These are phyloP conservation scores for Ustilago lituana DNA, from an alignment of 1,284 basidiomycete genomes.

Conservation along the genomic window DNA sequence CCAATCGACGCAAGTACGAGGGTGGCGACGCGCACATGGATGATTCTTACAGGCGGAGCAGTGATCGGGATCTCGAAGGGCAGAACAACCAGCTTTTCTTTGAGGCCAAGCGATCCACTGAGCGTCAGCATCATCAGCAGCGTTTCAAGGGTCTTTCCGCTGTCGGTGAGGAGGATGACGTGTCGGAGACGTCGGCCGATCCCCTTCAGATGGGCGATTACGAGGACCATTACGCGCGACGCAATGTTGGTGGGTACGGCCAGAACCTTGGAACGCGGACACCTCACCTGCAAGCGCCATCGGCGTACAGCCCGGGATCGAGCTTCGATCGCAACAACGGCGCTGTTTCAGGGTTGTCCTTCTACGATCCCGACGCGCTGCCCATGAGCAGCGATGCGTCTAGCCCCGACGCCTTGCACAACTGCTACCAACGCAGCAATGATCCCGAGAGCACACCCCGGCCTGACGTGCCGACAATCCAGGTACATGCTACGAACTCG, in stretches of 20 bases:
- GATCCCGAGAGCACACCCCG: slow-evolving; percentile 14
- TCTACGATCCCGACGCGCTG: slow-evolving; percentile 51
- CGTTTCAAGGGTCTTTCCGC: slow-evolving; percentile 23
- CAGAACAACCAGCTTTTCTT: slow-evolving; percentile 29
- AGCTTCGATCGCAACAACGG: slow-evolving; percentile 34
- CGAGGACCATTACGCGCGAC: slow-evolving; percentile 32
- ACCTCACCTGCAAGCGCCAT: slow-evolving; percentile 10
- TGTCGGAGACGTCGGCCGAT: slow-evolving; percentile 51
- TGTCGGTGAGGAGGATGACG: slow-evolving; percentile 44
- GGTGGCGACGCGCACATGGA: slow-evolving; percentile 6
- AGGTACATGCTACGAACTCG: too few relatives aligned
- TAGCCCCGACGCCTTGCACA: slow-evolving; percentile 1
- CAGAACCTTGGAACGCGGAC: slow-evolving; percentile 9
- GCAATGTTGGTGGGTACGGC: slow-evolving; percentile 12
- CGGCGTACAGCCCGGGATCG: slow-evolving; percentile 7
- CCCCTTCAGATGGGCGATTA: slow-evolving; percentile 38
- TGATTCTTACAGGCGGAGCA: slow-evolving; percentile 12
- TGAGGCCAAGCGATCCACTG: slow-evolving; percentile 36
- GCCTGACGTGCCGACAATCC: slow-evolving; percentile 27
- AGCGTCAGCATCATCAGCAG: slow-evolving; percentile 21
- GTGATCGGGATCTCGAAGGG: slow-evolving; percentile 37
- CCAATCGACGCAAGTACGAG: slow-evolving; percentile 2
- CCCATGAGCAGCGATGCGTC: slow-evolving; percentile 2
- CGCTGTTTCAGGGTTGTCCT: slow-evolving; percentile 42
- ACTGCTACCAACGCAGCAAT: slow-evolving; percentile 2